Base-by-base conservation (phyloP, 2,329 filamentous ascomycete species). In the Sporothrix inflata region DNA sequence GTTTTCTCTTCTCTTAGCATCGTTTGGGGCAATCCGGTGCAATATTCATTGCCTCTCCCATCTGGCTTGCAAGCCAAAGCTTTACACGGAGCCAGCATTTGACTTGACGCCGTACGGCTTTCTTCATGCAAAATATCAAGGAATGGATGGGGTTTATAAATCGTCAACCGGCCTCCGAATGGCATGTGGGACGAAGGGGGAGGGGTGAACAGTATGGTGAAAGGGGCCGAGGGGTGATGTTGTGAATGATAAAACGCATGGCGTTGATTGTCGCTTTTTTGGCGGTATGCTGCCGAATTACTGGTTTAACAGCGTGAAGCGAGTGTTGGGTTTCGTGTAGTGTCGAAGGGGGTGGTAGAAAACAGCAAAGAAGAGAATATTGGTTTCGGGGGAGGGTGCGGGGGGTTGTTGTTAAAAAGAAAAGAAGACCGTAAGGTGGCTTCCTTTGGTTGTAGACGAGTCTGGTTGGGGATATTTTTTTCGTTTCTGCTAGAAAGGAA, bases 401-500 rank as follows among this genome's bases (percentile, higher is more conserved):
- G 16, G 27, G 53, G 53, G 27, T 27, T 3, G 53, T 57, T 9
- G 27, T 2, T 19, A 16, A 11, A 7, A n/a, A 61, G 12, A 21
- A 16, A 14, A 42, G 8, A 14, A 42, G 8, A n/a, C 12, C 12
- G 24, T 3, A 30, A 19, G 16, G 6, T 16, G 16, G 53, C 57
- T 42, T 63, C 57, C 40, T 63, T 42, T 42, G n/a, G 57, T 19
- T 38, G 11, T 16, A 24, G 5, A 63, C 42, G 57, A 11, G 53
- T 34, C 14, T 57, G n/a, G 9, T 38, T 63, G 34, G 11, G 19
- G 21, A 42, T 11, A 14, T 42, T 49, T 57, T 11, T 53, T 51
- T 68, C 45, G 66, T 34, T 69, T 47, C 27, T 49, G 45, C 51
- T 70, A 60, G 21, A 49, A 70, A 49, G 68, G 24, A 6, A 21